Base-by-base conservation (phyloP, 2,329 filamentous ascomycete species). In the Paraphaeosphaeria sporulosa region DNA sequence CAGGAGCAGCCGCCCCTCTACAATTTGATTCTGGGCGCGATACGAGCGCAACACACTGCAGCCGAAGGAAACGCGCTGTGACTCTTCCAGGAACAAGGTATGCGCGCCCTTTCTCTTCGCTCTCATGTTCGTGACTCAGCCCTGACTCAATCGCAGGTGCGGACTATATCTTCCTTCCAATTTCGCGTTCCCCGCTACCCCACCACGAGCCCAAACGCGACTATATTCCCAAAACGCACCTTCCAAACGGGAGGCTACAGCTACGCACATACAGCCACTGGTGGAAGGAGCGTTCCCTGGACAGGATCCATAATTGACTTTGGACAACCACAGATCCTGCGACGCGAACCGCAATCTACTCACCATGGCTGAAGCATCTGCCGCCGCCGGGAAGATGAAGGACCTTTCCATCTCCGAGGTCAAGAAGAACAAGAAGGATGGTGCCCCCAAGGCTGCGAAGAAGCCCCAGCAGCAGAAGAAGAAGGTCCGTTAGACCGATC, bases 391-490 rank as follows among this genome's bases (percentile, higher is more conserved):
- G 71, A 59, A 84, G 82, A 70, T 85, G 83, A 75, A 83, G 79
- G 68, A 76, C 66, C 74, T 78, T 62, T 70, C 69, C 50, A 72
- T 78, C 44, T 66, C 81, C 70, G 55, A 85, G 66, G 69, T 67
- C 30, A 72, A 72, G 61, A 75, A 77, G 68, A 72, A 64, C 61
- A 75, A 76, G 66, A 76, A 77, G 66, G 73, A 76, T n/a, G 70
- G 67, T 15, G 65, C 64, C 25, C 71, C 73, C 9, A 69, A 72
- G 61, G 73, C 63, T 19, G 71, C 69, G 9, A 75, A 75, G 66
- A 85, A 84, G 65, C 75, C 81, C 42, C 75, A 78, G 60, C 74
- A 76, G 52, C 71, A 83, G 64, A 85, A 86, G 75, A 86, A 85
- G 68, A 78, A 78, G 73, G 73, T 76, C 60, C 59, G 70, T 65